Percentiles rank a stretch among this genome's conserved stretches.
These are phyloP conservation scores for Zostera marina DNA, from an alignment of 116 monocot genomes.

Conservation along the genomic window DNA sequence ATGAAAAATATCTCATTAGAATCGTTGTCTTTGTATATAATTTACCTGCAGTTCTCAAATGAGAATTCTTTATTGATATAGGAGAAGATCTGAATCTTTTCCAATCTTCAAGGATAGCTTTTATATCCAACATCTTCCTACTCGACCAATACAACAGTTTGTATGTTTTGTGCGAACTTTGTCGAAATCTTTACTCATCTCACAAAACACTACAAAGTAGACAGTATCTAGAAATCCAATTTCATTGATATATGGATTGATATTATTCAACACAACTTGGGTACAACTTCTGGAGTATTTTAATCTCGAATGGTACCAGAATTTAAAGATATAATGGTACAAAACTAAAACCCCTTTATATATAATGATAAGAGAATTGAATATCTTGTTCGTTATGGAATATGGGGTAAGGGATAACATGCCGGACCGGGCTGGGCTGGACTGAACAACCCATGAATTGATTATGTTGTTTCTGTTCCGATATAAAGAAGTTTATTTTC, in stretches of 20 bases:
- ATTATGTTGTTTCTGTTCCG: too few relatives aligned
- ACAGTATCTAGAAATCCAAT: conserved; percentile 11
- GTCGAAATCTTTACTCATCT: conserved; percentile 6
- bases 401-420: conserved; percentile 10
- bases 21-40: too few relatives aligned
- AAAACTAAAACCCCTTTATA: conserved; percentile 12
- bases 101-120: conserved; percentile 14
- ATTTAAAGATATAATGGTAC: conserved; percentile 16
- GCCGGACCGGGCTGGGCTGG: too few relatives aligned
- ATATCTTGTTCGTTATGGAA: conserved; percentile 12
- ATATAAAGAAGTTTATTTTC: too few relatives aligned
- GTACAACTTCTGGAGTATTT: not conserved
- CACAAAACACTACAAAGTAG: conserved; percentile 10
- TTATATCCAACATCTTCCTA: conserved; percentile 7
- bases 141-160: conserved; percentile 11
- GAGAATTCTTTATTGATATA: not conserved
- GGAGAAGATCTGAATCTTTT: conserved; percentile 6
- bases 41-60: conserved; percentile 10
- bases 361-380: conserved; percentile 14
- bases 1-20: too few relatives aligned
- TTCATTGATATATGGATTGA: conserved; percentile 3
- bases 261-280: conserved; percentile 13
- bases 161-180: conserved; percentile 17
- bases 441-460: too few relatives aligned
- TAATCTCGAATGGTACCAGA: conserved; percentile 15